Evolutionary conservation across 2,329 filamentous ascomycete species (phyloP).

Genomic region (Acephala macrosclerotiorum): DNA sequence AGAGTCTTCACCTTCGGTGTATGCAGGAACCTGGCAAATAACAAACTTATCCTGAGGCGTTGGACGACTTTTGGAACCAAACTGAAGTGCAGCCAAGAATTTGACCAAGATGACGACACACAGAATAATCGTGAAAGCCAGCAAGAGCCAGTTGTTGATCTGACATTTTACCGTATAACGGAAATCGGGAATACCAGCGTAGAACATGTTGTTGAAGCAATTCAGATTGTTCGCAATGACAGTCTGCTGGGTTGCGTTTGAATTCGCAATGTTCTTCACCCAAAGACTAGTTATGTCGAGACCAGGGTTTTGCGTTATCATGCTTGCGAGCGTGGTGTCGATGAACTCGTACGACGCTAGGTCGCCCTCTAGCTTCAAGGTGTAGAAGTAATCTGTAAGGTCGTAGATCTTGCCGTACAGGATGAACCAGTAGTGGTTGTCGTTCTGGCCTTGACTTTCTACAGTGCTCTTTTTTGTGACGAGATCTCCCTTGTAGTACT

Average conservation of each 20-base stretch:
- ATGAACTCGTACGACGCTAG: constrained; percentile 73
- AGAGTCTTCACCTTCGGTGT: constrained; percentile 97
- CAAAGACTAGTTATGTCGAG: constrained; percentile 75
- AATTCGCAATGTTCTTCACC: constrained; percentile 57
- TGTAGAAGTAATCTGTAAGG: constrained; percentile 90
- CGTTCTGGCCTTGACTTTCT: constrained; percentile 67
- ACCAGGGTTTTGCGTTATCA: constrained; percentile 81
- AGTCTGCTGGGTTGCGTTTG: constrained; percentile 58
- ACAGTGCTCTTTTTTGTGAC: constrained; percentile 72
- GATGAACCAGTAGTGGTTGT: constrained; percentile 80
- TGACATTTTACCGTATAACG: constrained; percentile 77
- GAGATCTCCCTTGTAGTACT: constrained; percentile 87
- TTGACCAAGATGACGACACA: constrained; percentile 83
- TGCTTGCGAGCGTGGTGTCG: constrained; percentile 67
- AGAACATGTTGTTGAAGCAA: constrained; percentile 86
- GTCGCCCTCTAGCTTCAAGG: constrained; percentile 62
- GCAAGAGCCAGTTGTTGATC: constrained; percentile 88
- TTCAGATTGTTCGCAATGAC: constrained; percentile 71
- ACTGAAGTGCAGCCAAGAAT: constrained; percentile 91
- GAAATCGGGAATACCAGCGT: constrained; percentile 86
- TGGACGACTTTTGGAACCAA: constrained; percentile 89
- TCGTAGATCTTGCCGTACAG: constrained; percentile 83
- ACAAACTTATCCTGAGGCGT: constrained; percentile 97
- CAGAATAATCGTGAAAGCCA: constrained; percentile 86
- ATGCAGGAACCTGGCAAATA: constrained; percentile 96